phyloP scores from a whole-genome alignment of 805 yeast genomes.

The Pichia cabralensis region DNA sequence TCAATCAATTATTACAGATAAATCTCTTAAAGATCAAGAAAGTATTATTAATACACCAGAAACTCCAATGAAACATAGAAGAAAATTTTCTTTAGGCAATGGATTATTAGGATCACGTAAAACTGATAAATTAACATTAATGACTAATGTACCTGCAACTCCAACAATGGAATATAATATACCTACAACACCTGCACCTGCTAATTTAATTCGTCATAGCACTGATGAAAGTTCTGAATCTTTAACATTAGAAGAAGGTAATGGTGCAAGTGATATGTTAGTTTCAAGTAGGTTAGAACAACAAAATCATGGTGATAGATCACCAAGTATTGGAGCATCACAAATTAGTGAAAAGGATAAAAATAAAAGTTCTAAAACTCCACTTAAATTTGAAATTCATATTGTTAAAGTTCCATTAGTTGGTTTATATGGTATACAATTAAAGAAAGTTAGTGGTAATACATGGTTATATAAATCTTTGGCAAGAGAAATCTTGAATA shows the following conservation, averaged over 20 bases:
- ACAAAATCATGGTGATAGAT: constrained; percentile 16
- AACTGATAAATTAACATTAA: constrained; percentile 27
- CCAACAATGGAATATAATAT: constrained; percentile 20
- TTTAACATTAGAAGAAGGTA: constrained; percentile 42
- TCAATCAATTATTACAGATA: constrained; percentile 16
- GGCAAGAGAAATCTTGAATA: constrained; percentile 74
- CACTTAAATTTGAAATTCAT: constrained; percentile 82
- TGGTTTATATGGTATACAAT: constrained; percentile 87
- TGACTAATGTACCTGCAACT: constrained; percentile 35
- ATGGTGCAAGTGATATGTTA: constrained; percentile 50
- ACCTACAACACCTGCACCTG: constrained; percentile 31
- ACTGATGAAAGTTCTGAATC: constrained; percentile 50
- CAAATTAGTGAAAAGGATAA: constrained; percentile 1
- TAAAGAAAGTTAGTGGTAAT: constrained; percentile 86
- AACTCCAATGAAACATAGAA: constrained; percentile 37
- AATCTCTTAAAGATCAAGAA: constrained; percentile 23
- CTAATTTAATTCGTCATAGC: constrained; percentile 25
- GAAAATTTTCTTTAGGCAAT: constrained; percentile 57
- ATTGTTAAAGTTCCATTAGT: constrained; percentile 87
- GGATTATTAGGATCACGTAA: constrained; percentile 38
- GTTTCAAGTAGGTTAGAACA: constrained; percentile 51
- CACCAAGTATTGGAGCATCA: constrained; percentile 3
- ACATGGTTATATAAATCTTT: constrained; percentile 91
- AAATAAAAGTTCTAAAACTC: constrained; percentile 31
- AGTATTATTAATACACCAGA: constrained; percentile 5